Evolutionary conservation across 805 yeast genomes (phyloP).

Genomic region (Yamadazyma nakazawae): DNA sequence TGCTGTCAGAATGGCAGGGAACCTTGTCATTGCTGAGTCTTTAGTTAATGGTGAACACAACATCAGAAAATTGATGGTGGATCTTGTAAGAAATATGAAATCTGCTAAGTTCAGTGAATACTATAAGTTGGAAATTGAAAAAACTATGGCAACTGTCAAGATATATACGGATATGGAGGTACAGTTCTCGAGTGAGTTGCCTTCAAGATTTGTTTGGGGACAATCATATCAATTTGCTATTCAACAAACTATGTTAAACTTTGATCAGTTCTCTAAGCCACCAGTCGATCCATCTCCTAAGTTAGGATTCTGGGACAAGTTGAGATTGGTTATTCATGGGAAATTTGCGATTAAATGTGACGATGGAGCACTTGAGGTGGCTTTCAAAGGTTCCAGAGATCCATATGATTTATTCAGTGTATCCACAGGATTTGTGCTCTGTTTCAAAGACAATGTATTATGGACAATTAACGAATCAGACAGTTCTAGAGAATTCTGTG

Average conservation of each 20-base stretch:
- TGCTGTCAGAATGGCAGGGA: constrained; percentile 47
- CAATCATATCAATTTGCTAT: constrained; percentile 80
- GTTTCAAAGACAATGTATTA: constrained; percentile 60
- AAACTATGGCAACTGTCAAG: constrained; percentile 75
- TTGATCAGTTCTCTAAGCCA: constrained; percentile 85
- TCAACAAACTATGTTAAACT: constrained; percentile 70
- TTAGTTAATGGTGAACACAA: constrained; percentile 48
- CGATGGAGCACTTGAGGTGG: constrained; percentile 42
- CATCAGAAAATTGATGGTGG: constrained; percentile 58
- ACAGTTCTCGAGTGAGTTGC: constrained; percentile 49
- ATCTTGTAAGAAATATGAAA: constrained; percentile 4
- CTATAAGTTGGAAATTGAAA: constrained; percentile 62
- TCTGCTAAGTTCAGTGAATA: constrained; percentile 17
- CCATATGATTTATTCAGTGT: constrained; percentile 71
- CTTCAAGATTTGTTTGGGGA: constrained; percentile 80
- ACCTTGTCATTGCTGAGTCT: constrained; percentile 67
- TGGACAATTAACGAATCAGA: constrained; percentile 64
- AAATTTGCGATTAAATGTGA: constrained; percentile 42
- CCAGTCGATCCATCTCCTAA: constrained; percentile 83
- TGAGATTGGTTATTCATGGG: constrained; percentile 76
- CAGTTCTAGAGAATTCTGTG: constrained; percentile 64
- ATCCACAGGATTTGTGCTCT: constrained; percentile 73
- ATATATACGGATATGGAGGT: constrained; percentile 60
- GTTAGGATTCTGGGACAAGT: constrained; percentile 91
- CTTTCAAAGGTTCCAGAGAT: constrained; percentile 70